Percentiles rank a stretch among this genome's conserved stretches.
These are phyloP conservation scores for Apiospora malaysiana DNA, from an alignment of 2,329 filamentous ascomycete species.

Conservation along the genomic window DNA sequence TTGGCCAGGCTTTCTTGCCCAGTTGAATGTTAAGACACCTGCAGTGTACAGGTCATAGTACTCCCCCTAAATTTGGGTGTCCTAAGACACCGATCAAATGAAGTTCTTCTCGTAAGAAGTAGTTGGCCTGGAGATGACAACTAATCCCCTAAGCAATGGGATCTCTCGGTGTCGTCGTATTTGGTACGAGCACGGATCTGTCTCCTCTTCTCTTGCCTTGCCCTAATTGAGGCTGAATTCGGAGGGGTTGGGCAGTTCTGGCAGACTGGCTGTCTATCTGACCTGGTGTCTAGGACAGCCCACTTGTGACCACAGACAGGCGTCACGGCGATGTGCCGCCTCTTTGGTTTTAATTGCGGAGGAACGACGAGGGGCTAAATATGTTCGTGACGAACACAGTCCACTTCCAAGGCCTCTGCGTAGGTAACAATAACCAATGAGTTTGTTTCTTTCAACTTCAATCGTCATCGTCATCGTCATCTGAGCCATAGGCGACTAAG, in stretches of 20 bases:
- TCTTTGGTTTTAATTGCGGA: not conserved
- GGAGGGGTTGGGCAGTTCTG: constrained; percentile 59
- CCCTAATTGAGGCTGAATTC: constrained; percentile 54
- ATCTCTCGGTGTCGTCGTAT: constrained; percentile 58
- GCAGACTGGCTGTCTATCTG: constrained; percentile 36
- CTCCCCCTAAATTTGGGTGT: too few species aligned
- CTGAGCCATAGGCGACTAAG: constrained; percentile 63
- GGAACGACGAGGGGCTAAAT: not conserved
- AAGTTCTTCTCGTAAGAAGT: constrained; percentile 75
- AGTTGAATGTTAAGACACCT: too few species aligned
- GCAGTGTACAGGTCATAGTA: too few species aligned
- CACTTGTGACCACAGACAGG: not conserved
- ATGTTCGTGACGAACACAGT: not conserved
- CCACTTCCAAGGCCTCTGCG: not conserved
- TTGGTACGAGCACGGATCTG: constrained; percentile 46
- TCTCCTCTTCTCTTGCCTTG: constrained; percentile 24
- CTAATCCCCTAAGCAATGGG: constrained; percentile 63
- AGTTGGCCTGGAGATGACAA: constrained; percentile 75
- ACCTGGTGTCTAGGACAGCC: not conserved
- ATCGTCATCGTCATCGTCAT: constrained; percentile 51
- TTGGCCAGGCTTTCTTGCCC: not conserved
- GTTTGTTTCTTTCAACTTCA: not conserved
- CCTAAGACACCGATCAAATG: constrained; percentile 65
- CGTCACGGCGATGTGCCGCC: not conserved
- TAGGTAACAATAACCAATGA: not conserved